Evolutionary conservation across 495 filamentous ascomycete species (phyloP).

Genomic region (Hyaloscypha variabilis): DNA sequence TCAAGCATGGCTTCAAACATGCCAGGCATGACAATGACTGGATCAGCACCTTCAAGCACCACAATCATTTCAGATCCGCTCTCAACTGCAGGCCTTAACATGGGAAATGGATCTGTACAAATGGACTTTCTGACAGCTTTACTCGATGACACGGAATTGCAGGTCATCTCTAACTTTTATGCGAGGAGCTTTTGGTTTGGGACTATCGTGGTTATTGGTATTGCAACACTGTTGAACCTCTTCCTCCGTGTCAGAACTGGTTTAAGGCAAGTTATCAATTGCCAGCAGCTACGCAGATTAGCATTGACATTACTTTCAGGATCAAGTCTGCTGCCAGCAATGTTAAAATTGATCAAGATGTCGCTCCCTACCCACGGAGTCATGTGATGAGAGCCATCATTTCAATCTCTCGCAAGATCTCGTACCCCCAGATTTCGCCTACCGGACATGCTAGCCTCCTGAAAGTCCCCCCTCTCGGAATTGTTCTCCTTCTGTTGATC

Average conservation of each 20-base stretch:
- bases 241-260: neutral
- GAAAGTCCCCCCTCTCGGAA: constrained; percentile 12
- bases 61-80: neutral
- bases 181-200: constrained; percentile 11
- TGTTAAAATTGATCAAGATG: neutral
- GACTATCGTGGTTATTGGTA: constrained; percentile 5
- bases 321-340: no score
- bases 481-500: constrained; percentile 9
- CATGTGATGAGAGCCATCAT: neutral
- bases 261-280: constrained; percentile 6
- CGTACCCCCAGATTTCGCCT: constrained; percentile 7
- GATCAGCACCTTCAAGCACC: neutral
- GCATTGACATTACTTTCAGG: no score
- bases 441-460: neutral
- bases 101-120: neutral
- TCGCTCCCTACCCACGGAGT: neutral
- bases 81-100: constrained; percentile 1
- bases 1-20: constrained; percentile 7
- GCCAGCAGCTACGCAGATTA: no score
- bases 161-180: constrained; percentile 13
- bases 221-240: constrained; percentile 8
- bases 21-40: constrained; percentile 3
- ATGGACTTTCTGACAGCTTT: constrained; percentile 2
- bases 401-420: constrained; percentile 3
- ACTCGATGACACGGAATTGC: constrained; percentile 9